These are phyloP conservation scores for Pyronema omphalodes DNA, from an alignment of 495 filamentous ascomycete species.

Conservation along the genomic window DNA sequence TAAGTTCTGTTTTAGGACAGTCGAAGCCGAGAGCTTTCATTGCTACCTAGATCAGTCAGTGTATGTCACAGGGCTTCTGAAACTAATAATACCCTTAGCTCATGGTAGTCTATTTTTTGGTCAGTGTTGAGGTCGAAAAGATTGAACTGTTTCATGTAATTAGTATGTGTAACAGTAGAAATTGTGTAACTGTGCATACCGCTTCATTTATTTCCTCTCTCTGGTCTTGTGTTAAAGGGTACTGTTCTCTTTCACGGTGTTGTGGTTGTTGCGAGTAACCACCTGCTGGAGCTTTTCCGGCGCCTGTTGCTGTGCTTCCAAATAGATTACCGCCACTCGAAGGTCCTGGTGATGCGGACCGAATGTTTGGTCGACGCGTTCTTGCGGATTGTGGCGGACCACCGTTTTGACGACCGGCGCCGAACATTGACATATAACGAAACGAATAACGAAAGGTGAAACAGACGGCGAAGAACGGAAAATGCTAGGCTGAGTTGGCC, in stretches of 20 bases:
- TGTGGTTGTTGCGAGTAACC: constrained; percentile 26
- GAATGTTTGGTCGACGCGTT: constrained; percentile 6
- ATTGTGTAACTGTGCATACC: constrained; percentile 32
- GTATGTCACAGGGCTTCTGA: background rate
- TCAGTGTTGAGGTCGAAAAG: constrained; percentile 98
- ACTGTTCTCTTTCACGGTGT: constrained; percentile 25
- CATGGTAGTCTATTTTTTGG: constrained; percentile 84
- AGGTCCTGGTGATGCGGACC: constrained; percentile 1
- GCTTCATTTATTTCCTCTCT: constrained; percentile 79
- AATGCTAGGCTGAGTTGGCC: no score
- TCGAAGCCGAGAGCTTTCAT: constrained; percentile 94
- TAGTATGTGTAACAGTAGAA: constrained; percentile 7
- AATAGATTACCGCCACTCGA: constrained; percentile 12
- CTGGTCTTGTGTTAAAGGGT: constrained; percentile 60
- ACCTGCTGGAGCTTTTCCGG: constrained; percentile 9
- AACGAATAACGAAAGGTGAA: background rate
- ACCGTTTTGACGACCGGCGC: background rate
- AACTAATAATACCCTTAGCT: constrained; percentile 53
- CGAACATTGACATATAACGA: constrained; percentile 8
- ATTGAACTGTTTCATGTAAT: constrained; percentile 43
- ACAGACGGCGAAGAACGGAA: no score
- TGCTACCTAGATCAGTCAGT: constrained; percentile 28
- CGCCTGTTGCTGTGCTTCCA: constrained; percentile 4
- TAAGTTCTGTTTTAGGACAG: constrained; percentile 63
- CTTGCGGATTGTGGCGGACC: constrained; percentile 5